Evolutionary conservation across 2,329 filamentous ascomycete genomes (phyloP), one percentile per base, ranked within the genome.

Genomic region (Basipetospora chlamydospora): DNA sequence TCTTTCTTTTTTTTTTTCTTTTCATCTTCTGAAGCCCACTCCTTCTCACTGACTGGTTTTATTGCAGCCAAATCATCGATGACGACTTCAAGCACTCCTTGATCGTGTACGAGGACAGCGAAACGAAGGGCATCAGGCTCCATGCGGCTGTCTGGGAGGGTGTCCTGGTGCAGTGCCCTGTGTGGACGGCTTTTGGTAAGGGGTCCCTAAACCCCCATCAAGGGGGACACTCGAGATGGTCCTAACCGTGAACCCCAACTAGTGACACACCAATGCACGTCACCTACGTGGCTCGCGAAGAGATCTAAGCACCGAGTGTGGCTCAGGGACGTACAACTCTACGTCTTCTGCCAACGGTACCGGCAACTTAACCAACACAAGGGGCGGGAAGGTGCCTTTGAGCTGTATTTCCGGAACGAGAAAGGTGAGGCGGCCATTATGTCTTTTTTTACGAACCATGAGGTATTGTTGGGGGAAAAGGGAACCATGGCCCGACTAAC

Each of bases 111-210:
- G 53, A 67, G 41, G 72, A 78, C 44, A 35, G 43, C 2, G 52
- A 59, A 17, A 68, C 64, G 1, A 52, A 56, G 8, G 64, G 63
- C 2, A 39, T 69, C 3, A 65, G 73, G 10, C 62, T 78, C 1
- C 70, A 75, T 33, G 67, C 70, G 10, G 60, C 67, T 2, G 63
- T 72, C 0, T 65, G 61, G 58, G 63, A 67, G n/a, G 72, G 70
- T 2, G 62, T 66, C 35, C 47, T 74, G 34, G 58, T 56, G 21
- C 57, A 58, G 35, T 73, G 69, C 44, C 73, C 73, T 1, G 61
- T 78, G 7, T 78, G 73, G 73, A 77, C 73, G 3, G 72, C 73
- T 3, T 78, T 78, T 45, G 55, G 72, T 75, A 55, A 18, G 64
- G 43, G 18, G n/a, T n/a, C n/a, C n/a, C n/a, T n/a, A n/a, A 25